These are phyloP conservation scores for Reticulascus tulasneorum DNA, from an alignment of 2,329 filamentous ascomycete genomes.

Conservation along the genomic window DNA sequence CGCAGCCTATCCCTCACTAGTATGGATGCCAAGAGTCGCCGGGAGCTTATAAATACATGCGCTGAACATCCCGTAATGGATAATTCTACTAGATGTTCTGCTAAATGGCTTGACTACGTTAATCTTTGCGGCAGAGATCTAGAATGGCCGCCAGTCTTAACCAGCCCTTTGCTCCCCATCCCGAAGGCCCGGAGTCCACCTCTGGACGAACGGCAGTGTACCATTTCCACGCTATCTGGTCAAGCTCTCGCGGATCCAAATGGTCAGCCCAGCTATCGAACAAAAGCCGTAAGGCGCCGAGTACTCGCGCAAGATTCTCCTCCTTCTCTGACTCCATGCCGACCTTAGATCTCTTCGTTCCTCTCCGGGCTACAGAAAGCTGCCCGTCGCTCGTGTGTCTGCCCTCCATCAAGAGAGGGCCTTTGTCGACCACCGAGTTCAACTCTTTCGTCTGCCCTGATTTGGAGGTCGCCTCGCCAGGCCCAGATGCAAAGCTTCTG, in stretches of 20 bases:
- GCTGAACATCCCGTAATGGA: no score
- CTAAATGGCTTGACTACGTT: no score
- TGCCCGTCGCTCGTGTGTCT: not conserved
- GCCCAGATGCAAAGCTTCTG: slow-evolving; percentile 53
- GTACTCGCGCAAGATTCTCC: slow-evolving; percentile 63
- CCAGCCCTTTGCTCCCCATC: slow-evolving; percentile 79
- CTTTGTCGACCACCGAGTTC: not conserved
- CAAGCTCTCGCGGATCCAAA: slow-evolving; percentile 62
- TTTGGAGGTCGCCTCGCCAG: no score
- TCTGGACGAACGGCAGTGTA: slow-evolving; percentile 74
- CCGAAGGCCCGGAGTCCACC: slow-evolving; percentile 67
- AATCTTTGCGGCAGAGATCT: slow-evolving; percentile 43
- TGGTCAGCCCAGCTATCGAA: slow-evolving; percentile 71
- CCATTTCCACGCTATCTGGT: slow-evolving; percentile 76
- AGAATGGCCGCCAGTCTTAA: slow-evolving; percentile 66
- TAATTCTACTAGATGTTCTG: no score
- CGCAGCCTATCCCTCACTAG: no score
- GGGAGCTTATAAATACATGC: no score
- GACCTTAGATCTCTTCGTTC: not conserved
- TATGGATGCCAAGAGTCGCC: no score
- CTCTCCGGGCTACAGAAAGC: no score
- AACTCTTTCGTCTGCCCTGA: not conserved
- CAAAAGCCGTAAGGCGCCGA: slow-evolving; percentile 68
- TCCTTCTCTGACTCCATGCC: slow-evolving; percentile 56
- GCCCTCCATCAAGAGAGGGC: slow-evolving; percentile 11